Evolutionary conservation across 2,329 filamentous ascomycete species (phyloP).

Genomic region (Diaporthe caulivora): DNA sequence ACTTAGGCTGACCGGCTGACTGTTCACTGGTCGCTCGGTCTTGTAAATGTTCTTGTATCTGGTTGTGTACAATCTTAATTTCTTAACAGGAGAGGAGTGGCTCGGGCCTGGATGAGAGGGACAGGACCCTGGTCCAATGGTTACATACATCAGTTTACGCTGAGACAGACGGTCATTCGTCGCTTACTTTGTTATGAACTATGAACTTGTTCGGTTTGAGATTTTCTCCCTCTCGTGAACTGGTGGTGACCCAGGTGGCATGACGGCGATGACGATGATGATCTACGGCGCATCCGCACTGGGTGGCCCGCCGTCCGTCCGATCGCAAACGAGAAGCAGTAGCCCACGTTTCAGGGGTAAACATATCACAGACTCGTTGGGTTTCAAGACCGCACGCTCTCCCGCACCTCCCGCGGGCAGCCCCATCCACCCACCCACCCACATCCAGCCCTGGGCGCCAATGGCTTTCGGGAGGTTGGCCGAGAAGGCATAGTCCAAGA

Average conservation of each 20-base stretch:
- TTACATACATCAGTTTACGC: slow-evolving; percentile 18
- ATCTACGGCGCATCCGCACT: slow-evolving; percentile 4
- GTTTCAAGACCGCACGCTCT: slow-evolving; percentile 34
- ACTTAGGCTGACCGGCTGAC: background rate
- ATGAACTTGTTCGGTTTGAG: background rate
- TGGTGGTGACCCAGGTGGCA: background rate
- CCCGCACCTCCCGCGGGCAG: slow-evolving; percentile 21
- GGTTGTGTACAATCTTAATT: slow-evolving; percentile 25
- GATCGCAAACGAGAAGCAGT: background rate
- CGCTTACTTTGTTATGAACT: background rate
- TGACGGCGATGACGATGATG: slow-evolving; percentile 16
- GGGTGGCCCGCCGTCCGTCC: slow-evolving; percentile 2
- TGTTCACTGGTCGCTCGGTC: background rate
- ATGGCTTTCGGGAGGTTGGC: background rate
- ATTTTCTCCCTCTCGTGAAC: background rate
- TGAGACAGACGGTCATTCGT: slow-evolving; percentile 3
- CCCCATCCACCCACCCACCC: background rate
- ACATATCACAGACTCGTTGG: slow-evolving; percentile 36
- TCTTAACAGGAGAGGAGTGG: slow-evolving; percentile 8
- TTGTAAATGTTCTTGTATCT: slow-evolving; percentile 24
- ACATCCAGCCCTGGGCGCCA: background rate
- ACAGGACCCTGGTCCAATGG: slow-evolving; percentile 1
- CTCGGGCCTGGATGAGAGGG: slow-evolving; percentile 22
- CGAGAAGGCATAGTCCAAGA: no score
- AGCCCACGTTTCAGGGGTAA: slow-evolving; percentile 33